Percentiles rank a stretch among this genome's conserved stretches.
Evolutionary conservation across 2,329 filamentous ascomycete species (phyloP).

Genomic region (Pseudogymnoascus sp.): DNA sequence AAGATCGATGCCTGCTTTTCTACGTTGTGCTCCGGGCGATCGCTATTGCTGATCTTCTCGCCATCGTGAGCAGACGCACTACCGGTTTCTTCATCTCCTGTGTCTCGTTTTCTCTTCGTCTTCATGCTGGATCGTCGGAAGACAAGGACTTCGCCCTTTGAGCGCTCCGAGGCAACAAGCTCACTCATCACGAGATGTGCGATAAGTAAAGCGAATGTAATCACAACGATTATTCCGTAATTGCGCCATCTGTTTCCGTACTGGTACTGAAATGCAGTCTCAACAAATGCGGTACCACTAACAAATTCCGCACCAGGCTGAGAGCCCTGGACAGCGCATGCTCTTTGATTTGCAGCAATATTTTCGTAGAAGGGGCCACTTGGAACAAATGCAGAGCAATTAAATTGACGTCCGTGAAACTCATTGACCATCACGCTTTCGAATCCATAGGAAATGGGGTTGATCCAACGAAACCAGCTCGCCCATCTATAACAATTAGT

Average conservation of each 20-base stretch:
- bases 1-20: constrained; percentile 54
- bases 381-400: constrained; percentile 48
- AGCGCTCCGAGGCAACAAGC: constrained; percentile 39
- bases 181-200: constrained; percentile 38
- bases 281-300: constrained; percentile 52
- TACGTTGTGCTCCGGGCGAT: constrained; percentile 22
- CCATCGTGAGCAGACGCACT: constrained; percentile 7
- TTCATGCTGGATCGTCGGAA: constrained; percentile 38
- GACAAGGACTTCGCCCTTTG: constrained; percentile 44
- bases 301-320: constrained; percentile 41
- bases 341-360: constrained; percentile 37
- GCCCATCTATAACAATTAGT: constrained; percentile 60
- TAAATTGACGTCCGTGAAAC: constrained; percentile 52
- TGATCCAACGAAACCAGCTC: constrained; percentile 57
- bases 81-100: constrained; percentile 13
- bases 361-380: constrained; percentile 33
- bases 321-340: constrained; percentile 54
- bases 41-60: neutral
- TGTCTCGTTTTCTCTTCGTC: neutral
- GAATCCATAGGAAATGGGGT: constrained; percentile 65
- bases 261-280: constrained; percentile 45
- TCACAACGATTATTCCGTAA: constrained; percentile 42
- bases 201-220: constrained; percentile 33
- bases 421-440: constrained; percentile 65
- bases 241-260: constrained; percentile 52